Evolutionary conservation across 2,329 filamentous ascomycete genomes (phyloP).

Genomic region (Beauveria medogensis): DNA sequence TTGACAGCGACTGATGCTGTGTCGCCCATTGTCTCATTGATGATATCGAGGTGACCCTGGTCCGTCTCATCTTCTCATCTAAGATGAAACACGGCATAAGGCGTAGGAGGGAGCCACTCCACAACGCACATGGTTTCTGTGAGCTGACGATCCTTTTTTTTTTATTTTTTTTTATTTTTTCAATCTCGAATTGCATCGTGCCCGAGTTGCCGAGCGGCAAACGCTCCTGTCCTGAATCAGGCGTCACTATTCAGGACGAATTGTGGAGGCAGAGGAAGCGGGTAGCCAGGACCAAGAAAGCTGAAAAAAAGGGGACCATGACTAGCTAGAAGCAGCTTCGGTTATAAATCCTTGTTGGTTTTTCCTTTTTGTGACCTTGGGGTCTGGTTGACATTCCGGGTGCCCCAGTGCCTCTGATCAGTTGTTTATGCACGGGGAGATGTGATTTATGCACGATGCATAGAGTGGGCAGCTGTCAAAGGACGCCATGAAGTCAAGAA

Average conservation of each 20-base stretch:
- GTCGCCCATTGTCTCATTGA: background rate
- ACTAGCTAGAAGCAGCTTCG: background rate
- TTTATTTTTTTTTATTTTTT: background rate
- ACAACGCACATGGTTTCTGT: background rate
- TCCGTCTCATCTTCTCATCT: slow-evolving; percentile 8
- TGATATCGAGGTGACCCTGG: background rate
- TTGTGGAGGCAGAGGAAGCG: no score
- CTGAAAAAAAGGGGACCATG: background rate
- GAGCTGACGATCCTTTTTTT: background rate
- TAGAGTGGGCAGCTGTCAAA: background rate
- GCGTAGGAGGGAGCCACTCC: background rate
- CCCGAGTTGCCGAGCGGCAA: no score
- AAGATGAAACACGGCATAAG: slow-evolving; percentile 5
- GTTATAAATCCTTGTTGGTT: no score
- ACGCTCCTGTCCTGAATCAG: no score
- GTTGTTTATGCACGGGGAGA: background rate
- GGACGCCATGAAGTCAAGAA: no score
- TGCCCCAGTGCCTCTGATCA: background rate
- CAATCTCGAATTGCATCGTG: background rate
- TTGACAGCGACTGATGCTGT: background rate
- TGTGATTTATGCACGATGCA: background rate
- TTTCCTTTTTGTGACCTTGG: background rate
- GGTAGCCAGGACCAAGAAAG: background rate
- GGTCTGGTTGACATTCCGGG: background rate
- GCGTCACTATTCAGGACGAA: no score